Conservation (phyloP, 352 stramenopile genomes). For the Phytophthora brassicae region DNA sequence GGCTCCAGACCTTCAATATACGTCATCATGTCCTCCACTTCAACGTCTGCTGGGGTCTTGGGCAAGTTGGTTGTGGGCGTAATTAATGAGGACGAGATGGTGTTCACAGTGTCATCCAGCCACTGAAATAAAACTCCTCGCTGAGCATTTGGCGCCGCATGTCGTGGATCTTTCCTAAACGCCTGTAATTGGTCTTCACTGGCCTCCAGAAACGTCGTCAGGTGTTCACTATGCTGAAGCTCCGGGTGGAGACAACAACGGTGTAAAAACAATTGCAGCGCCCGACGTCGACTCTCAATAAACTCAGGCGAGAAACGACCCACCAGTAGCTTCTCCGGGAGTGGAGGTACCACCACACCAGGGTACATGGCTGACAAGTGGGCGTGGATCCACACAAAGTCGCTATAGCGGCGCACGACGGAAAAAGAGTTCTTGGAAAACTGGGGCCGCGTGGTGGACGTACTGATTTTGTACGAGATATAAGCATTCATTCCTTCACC, state of each 20-base stretch:
- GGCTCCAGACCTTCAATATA: constrained; percentile 95
- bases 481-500: constrained; percentile 97
- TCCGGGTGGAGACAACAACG: constrained; percentile 82
- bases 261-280: constrained; percentile 80
- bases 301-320: constrained; percentile 94
- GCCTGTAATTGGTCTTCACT: constrained; percentile 64
- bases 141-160: constrained; percentile 42
- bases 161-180: constrained; percentile 72
- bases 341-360: constrained; percentile 91
- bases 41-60: constrained; percentile 90
- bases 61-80: constrained; percentile 53
- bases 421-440: constrained; percentile 88
- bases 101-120: constrained; percentile 84
- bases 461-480: constrained; percentile 96
- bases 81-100: constrained; percentile 79
- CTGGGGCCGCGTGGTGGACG: constrained; percentile 69
- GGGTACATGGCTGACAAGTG: constrained; percentile 85
- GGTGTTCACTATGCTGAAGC: constrained; percentile 80
- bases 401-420: constrained; percentile 92
- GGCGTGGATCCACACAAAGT: constrained; percentile 96
- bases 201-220: constrained; percentile 85
- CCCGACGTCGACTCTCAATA: constrained; percentile 79
- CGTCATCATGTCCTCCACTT: constrained; percentile 95
- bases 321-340: constrained; percentile 96
- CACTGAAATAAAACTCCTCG: constrained; percentile 83